Percentiles rank a stretch among this genome's conserved stretches.
phyloP scores from a whole-genome alignment of 306 rosid genomes.

The Chamaecrista fasciculata region DNA sequence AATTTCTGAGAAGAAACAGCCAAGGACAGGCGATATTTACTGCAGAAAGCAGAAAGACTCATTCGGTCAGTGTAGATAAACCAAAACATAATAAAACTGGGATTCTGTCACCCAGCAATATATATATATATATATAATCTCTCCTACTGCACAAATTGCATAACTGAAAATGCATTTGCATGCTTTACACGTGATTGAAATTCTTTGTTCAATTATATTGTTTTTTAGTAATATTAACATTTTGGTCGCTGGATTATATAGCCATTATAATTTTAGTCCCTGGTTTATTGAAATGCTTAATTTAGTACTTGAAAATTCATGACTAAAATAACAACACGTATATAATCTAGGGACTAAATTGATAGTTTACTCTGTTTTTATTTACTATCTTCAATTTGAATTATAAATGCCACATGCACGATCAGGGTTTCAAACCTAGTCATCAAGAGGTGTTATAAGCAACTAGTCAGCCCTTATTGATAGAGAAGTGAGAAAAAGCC shows the following conservation, averaged over 20 bases:
- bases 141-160: neutral
- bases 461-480: neutral
- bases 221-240: too few relatives aligned
- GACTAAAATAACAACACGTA: too few relatives aligned
- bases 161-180: neutral
- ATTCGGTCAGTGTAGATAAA: slow-evolving; percentile 9
- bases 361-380: too few relatives aligned
- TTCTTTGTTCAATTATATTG: slow-evolving; percentile 5
- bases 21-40: slow-evolving; percentile 53
- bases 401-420: neutral
- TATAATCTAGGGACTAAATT: too few relatives aligned
- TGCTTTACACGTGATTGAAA: neutral
- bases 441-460: neutral
- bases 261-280: too few relatives aligned
- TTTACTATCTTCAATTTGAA: slow-evolving; percentile 14
- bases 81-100: slow-evolving; percentile 7
- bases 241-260: too few relatives aligned
- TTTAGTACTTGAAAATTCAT: too few relatives aligned
- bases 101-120: neutral
- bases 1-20: slow-evolving; percentile 53
- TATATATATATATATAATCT: neutral
- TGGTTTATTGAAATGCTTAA: too few relatives aligned
- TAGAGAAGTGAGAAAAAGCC: slow-evolving; percentile 20
- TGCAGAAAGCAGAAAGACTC: slow-evolving; percentile 49
- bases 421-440: slow-evolving; percentile 3